Conservation (phyloP, 176 grass and related monocot genomes). For the Stipa capillata region DNA sequence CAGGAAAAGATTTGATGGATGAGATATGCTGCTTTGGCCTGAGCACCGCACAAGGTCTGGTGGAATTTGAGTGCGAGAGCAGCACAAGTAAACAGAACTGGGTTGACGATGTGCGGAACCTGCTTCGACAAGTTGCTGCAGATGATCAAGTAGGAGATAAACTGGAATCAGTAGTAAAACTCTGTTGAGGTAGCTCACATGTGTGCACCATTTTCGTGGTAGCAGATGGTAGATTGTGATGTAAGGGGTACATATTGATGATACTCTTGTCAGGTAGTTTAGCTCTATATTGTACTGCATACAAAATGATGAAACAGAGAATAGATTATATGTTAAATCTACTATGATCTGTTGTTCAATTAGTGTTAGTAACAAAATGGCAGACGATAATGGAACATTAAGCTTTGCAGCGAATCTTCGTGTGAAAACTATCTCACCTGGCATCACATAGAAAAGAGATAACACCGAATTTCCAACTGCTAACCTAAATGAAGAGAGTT, state of each 20-base stretch:
- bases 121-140: constrained; percentile 49
- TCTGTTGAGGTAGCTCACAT: constrained; percentile 15
- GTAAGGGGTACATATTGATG: background rate
- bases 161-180: constrained; percentile 44
- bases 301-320: background rate
- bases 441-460: background rate
- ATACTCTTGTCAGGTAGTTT: background rate
- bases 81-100: constrained; percentile 60
- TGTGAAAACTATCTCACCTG: constrained; percentile 52
- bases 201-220: background rate
- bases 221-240: background rate
- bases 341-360: too few relatives aligned
- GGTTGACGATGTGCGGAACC: constrained; percentile 69
- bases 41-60: constrained; percentile 62
- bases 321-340: background rate
- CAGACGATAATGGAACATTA: background rate
- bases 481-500: background rate
- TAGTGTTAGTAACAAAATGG: constrained; percentile 34
- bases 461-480: background rate
- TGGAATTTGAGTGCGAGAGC: constrained; percentile 73
- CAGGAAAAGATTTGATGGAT: constrained; percentile 24
- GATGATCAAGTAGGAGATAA: constrained; percentile 30
- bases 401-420: too few relatives aligned
- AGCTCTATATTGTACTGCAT: constrained; percentile 3
- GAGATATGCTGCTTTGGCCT: constrained; percentile 57